Base-by-base conservation (phyloP, 1,284 basidiomycete species). In the Malassezia restricta region DNA sequence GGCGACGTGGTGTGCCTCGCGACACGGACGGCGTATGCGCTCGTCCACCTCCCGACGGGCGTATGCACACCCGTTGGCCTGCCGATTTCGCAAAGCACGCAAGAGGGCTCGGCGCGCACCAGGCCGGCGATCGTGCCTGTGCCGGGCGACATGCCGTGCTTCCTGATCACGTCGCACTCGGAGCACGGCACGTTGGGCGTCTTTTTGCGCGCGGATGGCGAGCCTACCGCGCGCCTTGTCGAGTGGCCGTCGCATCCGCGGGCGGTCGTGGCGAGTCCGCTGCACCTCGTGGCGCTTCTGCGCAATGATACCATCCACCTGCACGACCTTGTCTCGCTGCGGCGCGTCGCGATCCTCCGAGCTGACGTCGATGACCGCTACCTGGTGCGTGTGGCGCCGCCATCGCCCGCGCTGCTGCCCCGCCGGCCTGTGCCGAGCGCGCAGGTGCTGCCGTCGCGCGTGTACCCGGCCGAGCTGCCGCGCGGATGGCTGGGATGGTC, bases 171-270 rank as follows among this genome's bases (percentile, higher is more conserved):
- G 1, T 64, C 63, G 29, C 68, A 72, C 54, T 63, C 62, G 11
- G 59, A 62, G 15, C 45, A 55, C 20, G 55, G 60, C 44, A 69
- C 69, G 5, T 53, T 72, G 6, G 69, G 69, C 12, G 69, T 68
- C 6, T 71, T 72, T 44, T 55, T 72, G 45, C 63, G 51, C 20
- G 42, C 59, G 3, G 59, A 66, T 6, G 69, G 69, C 35, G 69
- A 71, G 54, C 67, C 67, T 2, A 61, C 62, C 4, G 63, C 65
- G 4, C 65, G 61, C 47, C 53, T 72, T n/a, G 44, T 72, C 28
- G 69, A 72, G 47, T 72, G 68, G 68, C 64, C 63, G 8, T 62
- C 61, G 5, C 69, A 72, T 57, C 69, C 69, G 8, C 59, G 70
- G 9, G 59, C 65, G 4, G 57, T 72, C n/a, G 59, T 55, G 8